Conservation (phyloP, 2,329 filamentous ascomycete genomes). For the Aureobasidium sp. region DNA sequence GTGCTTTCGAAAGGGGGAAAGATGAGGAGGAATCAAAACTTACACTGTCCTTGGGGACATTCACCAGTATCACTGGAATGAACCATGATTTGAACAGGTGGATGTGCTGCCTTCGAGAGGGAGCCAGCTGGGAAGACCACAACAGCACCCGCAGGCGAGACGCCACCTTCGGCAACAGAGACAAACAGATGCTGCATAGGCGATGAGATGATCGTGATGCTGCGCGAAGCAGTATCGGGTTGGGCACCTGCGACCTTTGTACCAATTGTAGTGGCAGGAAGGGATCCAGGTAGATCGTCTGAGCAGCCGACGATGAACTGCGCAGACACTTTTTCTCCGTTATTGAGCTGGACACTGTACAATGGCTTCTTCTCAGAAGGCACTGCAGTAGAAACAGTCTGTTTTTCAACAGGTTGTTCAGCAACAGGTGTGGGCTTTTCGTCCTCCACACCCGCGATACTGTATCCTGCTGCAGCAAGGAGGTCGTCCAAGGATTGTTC, state of each 20-base stretch:
- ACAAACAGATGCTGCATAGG: slow-evolving; percentile 62
- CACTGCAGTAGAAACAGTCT: background rate
- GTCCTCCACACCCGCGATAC: slow-evolving; percentile 9
- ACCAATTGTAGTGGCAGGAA: background rate
- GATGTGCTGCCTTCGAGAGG: slow-evolving; percentile 29
- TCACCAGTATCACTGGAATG: slow-evolving; percentile 91
- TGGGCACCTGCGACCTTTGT: background rate
- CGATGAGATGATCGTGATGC: slow-evolving; percentile 62
- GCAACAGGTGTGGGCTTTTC: background rate
- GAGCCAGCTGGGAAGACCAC: slow-evolving; percentile 57
- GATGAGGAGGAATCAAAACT: slow-evolving; percentile 43
- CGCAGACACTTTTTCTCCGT: slow-evolving; percentile 27
- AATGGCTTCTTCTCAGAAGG: slow-evolving; percentile 7
- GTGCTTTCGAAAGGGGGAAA: slow-evolving; percentile 29
- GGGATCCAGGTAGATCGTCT: slow-evolving; percentile 22
- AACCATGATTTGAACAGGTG: slow-evolving; percentile 55
- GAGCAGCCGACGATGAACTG: slow-evolving; percentile 25
- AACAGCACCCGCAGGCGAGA: slow-evolving; percentile 65
- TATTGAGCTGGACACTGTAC: slow-evolving; percentile 21
- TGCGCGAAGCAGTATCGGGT: slow-evolving; percentile 18
- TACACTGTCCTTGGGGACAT: slow-evolving; percentile 83
- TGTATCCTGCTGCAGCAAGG: slow-evolving; percentile 16
- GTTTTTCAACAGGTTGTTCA: background rate
- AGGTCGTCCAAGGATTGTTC: slow-evolving; percentile 15
- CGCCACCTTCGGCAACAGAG: slow-evolving; percentile 64